Evolutionary conservation across 1,284 basidiomycete genomes (phyloP).

Genomic region (Pseudozyma pruni): DNA sequence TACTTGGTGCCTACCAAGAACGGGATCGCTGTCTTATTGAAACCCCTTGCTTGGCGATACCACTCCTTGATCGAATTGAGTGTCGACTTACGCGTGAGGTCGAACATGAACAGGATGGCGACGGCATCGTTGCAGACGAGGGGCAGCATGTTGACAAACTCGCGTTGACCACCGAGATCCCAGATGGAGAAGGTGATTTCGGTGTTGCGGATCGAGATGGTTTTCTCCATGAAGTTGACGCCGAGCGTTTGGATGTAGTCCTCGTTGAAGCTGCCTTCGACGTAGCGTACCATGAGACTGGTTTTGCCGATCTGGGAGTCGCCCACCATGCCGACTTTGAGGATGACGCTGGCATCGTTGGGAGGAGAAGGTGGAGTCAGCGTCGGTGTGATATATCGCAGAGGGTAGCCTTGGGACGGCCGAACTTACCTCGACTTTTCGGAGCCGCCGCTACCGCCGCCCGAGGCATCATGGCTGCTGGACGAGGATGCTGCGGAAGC

Average conservation of each 20-base stretch:
- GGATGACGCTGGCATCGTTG: conserved; percentile 75
- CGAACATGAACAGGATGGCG: conserved; percentile 99
- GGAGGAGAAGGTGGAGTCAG: not conserved
- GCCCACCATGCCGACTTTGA: conserved; percentile 98
- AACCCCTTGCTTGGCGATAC: conserved; percentile 97
- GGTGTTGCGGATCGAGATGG: conserved; percentile 93
- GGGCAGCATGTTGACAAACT: conserved; percentile 98
- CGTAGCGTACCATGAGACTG: conserved; percentile 89
- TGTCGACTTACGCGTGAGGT: conserved; percentile 94
- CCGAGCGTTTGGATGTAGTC: conserved; percentile 97
- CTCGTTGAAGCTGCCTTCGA: conserved; percentile 73
- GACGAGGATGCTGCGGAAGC: conserved; percentile 37
- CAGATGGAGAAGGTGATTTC: conserved; percentile 99
- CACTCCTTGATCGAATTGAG: conserved; percentile 98
- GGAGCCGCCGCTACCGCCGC: conserved; percentile 22
- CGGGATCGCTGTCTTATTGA: conserved; percentile 76
- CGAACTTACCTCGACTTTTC: conserved; percentile 35
- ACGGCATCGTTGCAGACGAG: conserved; percentile 96
- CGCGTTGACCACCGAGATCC: conserved; percentile 96
- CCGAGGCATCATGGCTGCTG: conserved; percentile 32
- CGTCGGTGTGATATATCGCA: not conserved
- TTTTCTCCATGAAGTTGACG: conserved; percentile 99
- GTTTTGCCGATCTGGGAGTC: conserved; percentile 99
- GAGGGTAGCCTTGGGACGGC: no score
- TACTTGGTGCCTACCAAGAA: conserved; percentile 92